phyloP scores from a whole-genome alignment of 805 yeast genomes.

The Priceomyces carsonii region DNA sequence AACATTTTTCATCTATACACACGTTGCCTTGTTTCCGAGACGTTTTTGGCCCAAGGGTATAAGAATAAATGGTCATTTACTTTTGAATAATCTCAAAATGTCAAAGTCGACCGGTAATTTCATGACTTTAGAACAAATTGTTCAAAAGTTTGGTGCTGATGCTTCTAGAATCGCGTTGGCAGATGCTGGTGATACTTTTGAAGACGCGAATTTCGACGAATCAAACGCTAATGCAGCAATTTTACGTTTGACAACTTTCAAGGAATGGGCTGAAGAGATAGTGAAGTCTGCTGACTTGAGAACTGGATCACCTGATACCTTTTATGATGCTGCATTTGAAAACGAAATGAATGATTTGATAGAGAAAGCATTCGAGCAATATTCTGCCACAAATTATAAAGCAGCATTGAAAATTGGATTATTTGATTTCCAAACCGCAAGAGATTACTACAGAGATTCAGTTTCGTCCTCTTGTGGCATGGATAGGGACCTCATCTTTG shows the following conservation, averaged over 20 bases:
- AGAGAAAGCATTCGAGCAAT: constrained; percentile 70
- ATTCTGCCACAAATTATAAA: constrained; percentile 75
- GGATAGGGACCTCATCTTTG: constrained; percentile 80
- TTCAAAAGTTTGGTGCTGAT: constrained; percentile 93
- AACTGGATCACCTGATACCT: constrained; percentile 50
- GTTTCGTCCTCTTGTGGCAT: constrained; percentile 55
- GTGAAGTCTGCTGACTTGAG: constrained; percentile 52
- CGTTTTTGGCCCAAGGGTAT: constrained; percentile 92
- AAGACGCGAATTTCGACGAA: constrained; percentile 98
- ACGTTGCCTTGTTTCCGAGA: constrained; percentile 90
- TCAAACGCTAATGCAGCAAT: constrained; percentile 96
- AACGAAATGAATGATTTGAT: constrained; percentile 88
- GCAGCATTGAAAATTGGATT: constrained; percentile 87
- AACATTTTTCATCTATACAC: constrained; percentile 91
- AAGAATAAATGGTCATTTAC: constrained; percentile 92
- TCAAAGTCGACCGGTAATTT: constrained; percentile 97
- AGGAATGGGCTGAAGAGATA: constrained; percentile 92
- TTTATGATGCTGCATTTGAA: constrained; percentile 88
- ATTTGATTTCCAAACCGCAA: constrained; percentile 90
- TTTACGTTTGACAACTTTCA: constrained; percentile 84
- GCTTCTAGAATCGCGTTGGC: constrained; percentile 97
- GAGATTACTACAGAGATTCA: constrained; percentile 94
- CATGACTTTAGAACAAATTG: constrained; percentile 82
- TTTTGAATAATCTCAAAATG: constrained; percentile 97
- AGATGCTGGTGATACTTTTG: constrained; percentile 96